Percentiles rank a stretch among this genome's conserved stretches.
These are phyloP conservation scores for Nyctanthes arbortristis DNA, from an alignment of 257 asterid species.

Conservation along the genomic window DNA sequence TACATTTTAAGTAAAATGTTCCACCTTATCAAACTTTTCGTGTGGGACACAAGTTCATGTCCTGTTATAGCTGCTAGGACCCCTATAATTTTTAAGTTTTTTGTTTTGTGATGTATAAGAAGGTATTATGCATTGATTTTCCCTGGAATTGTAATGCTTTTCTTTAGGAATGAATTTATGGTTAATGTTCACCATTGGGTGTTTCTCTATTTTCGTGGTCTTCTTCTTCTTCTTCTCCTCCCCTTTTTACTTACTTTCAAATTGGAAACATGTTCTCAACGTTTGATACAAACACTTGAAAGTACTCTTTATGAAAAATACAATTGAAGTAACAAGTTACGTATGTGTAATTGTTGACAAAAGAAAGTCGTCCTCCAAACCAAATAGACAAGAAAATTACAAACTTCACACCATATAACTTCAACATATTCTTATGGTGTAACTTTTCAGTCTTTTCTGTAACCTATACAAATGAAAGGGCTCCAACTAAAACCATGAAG, in stretches of 20 bases:
- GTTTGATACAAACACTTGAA: no score
- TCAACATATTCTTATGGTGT: no score
- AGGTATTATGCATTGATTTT: constrained; percentile 21
- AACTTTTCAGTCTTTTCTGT: constrained; percentile 26
- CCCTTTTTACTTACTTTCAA: no score
- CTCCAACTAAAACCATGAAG: constrained; percentile 34
- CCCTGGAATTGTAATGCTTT: constrained; percentile 19
- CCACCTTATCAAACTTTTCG: constrained; percentile 19
- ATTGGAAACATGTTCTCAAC: no score
- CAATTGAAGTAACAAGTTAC: neutral
- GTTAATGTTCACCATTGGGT: no score
- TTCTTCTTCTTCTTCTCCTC: no score
- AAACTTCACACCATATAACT: constrained; percentile 38
- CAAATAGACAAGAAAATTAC: constrained; percentile 23
- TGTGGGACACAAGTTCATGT: constrained; percentile 22
- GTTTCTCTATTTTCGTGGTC: no score
- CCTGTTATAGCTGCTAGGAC: constrained; percentile 23
- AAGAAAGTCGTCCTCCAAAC: neutral
- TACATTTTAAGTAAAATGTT: constrained; percentile 25
- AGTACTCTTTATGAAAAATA: no score
- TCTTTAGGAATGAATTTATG: no score
- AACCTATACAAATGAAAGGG: constrained; percentile 44
- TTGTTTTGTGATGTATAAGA: constrained; percentile 36
- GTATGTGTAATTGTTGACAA: neutral
- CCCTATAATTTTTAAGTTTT: constrained; percentile 22